These are phyloP conservation scores for Thielaviopsis euricoi DNA, from an alignment of 2,329 filamentous ascomycete species.

Conservation along the genomic window DNA sequence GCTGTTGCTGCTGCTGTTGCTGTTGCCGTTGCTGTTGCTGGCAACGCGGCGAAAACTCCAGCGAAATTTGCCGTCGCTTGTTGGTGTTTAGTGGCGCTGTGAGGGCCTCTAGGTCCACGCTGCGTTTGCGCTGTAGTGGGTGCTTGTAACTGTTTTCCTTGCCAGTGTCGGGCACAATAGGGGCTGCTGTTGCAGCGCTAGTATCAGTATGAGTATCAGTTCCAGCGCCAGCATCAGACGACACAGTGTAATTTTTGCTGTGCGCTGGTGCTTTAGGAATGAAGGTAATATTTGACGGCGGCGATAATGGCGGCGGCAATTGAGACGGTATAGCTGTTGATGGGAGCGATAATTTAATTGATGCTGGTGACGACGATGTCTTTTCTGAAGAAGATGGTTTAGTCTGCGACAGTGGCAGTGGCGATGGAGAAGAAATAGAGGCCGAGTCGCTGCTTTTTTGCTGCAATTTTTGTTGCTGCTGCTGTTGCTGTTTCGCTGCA, in stretches of 20 bases:
- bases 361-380: background rate
- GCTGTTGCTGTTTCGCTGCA: background rate
- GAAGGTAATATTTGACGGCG: too few relatives aligned
- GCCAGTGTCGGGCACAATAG: background rate
- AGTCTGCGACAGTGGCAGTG: background rate
- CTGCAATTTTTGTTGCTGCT: background rate
- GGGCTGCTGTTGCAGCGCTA: background rate
- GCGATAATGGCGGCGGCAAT: background rate
- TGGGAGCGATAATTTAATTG: background rate
- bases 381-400: background rate
- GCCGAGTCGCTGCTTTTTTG: background rate
- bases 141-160: background rate
- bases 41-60: background rate
- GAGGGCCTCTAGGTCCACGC: conserved; percentile 7
- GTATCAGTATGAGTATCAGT: background rate
- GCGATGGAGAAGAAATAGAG: background rate
- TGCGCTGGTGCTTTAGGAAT: background rate
- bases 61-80: background rate
- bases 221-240: background rate
- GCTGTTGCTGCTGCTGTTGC: too few relatives aligned
- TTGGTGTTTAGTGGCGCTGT: conserved; percentile 2
- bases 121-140: conserved; percentile 6
- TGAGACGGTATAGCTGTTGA: background rate
- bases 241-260: background rate
- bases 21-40: background rate